Evolutionary conservation across 2,329 filamentous ascomycete genomes (phyloP).

Genomic region (Scedosporium boydii): DNA sequence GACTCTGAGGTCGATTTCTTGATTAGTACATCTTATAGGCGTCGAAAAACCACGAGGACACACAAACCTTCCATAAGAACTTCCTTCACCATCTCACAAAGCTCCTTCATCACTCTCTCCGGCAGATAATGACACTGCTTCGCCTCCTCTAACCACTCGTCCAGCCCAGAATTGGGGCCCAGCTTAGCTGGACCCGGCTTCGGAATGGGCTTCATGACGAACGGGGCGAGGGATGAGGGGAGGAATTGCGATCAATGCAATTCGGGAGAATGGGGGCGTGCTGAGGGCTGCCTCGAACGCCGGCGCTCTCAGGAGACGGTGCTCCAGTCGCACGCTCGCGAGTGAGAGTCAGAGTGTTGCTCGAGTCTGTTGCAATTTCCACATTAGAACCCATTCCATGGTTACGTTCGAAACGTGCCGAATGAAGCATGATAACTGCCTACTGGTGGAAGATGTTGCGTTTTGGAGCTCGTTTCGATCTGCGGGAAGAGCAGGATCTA

Average conservation of each 20-base stretch:
- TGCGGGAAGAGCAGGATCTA: neutral
- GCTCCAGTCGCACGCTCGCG: no score
- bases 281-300: no score
- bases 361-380: no score
- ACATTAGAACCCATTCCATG: no score
- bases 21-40: neutral
- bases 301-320: no score
- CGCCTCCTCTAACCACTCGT: conserved; percentile 94
- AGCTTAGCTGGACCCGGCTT: conserved; percentile 86
- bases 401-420: no score
- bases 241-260: neutral
- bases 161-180: conserved; percentile 71
- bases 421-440: no score
- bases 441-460: neutral
- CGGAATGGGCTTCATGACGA: conserved; percentile 48
- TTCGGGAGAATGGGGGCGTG: neutral
- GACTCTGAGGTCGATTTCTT: conserved; percentile 54
- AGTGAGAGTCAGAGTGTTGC: neutral
- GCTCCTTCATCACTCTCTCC: conserved; percentile 93
- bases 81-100: conserved; percentile 98
- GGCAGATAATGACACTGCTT: conserved; percentile 97
- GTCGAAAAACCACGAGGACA: conserved; percentile 7
- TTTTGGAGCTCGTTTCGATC: neutral
- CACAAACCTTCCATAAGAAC: conserved; percentile 90
- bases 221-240: neutral